Conservation (phyloP, 108 stramenopile genomes). For the Conticribra guillardii region DNA sequence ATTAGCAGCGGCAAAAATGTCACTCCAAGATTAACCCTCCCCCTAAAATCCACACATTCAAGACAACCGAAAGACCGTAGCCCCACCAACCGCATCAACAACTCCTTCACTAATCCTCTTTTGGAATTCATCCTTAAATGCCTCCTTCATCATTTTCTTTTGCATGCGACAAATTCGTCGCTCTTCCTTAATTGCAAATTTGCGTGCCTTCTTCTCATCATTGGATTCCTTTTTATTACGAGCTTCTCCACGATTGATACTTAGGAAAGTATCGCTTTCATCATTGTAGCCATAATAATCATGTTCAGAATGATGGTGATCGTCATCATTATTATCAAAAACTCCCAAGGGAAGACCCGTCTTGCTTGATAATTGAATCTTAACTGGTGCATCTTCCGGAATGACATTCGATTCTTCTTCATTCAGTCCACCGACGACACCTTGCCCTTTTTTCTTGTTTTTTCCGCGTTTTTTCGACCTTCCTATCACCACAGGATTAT, state of each 20-base stretch:
- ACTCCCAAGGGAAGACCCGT: slow-evolving; percentile 91
- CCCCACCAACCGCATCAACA: slow-evolving; percentile 77
- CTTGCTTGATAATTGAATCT: slow-evolving; percentile 86
- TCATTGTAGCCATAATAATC: slow-evolving; percentile 37
- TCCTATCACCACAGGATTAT: slow-evolving; percentile 90
- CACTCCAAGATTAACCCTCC: no score
- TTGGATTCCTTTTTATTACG: slow-evolving; percentile 77
- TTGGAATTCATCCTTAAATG: slow-evolving; percentile 80
- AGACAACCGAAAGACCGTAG: slow-evolving; percentile 79
- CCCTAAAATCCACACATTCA: no score
- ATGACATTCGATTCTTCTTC: slow-evolving; percentile 32
- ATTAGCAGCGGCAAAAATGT: no score
- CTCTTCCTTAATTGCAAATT: slow-evolving; percentile 84
- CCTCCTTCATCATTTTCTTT: slow-evolving; percentile 92
- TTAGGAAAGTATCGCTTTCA: slow-evolving; percentile 65
- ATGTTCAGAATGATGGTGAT: slow-evolving; percentile 26
- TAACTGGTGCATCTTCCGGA: slow-evolving; percentile 50
- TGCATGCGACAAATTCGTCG: slow-evolving; percentile 85
- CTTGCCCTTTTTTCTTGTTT: slow-evolving; percentile 50
- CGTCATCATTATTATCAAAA: slow-evolving; percentile 40
- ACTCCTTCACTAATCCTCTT: slow-evolving; percentile 57
- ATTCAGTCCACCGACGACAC: slow-evolving; percentile 41
- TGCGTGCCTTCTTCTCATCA: slow-evolving; percentile 88
- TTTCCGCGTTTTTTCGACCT: slow-evolving; percentile 45
- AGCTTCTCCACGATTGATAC: slow-evolving; percentile 85